Evolutionary conservation across 2,329 filamentous ascomycete species (phyloP), one percentile per base, ranked within the genome.

Genomic region (Colletotrichum liaoningense): DNA sequence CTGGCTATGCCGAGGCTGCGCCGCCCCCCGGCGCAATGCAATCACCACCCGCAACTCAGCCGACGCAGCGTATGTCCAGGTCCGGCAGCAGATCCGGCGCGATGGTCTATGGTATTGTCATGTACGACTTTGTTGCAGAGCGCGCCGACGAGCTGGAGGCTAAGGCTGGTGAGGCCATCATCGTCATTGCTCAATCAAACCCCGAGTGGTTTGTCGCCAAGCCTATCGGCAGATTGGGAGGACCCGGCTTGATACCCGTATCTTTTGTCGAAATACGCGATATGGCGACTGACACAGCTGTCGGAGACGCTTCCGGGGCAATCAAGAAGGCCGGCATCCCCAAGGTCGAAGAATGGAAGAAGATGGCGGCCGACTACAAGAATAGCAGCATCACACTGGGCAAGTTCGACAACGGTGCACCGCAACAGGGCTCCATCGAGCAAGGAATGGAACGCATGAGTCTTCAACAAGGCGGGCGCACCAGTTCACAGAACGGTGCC

Each of bases 131-230:
- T 84, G 91, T 94, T 77, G 97, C 97, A 0, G 96, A 98, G 84
- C 88, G 96, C 70, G 94, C 95, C n/a, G 97, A 99, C 82, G 97
- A 99, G 84, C 85, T 99, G 72, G 95, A 98, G 77, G 97, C 97
- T 62, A 97, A 97, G 83, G 93, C 95, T 59, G 96, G 95, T 71
- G 97, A 99, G 84, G 94, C 95, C 66, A 98, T 99, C 80, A 98
- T 99, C 76, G 95, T 99, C 67, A 98, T 98, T 81, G 97, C 97
- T 57, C 97, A 98, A 83, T 98, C 96, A 7, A 98, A 98, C 79
- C 95, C 96, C 5, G 97, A 99, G 83, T 99, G 97, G 97, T 98
- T 98, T 80, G 96, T 99, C 74, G 97, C 97, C 63, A 99, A 99
- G 84, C 97, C 97, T n/a, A 99, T 99, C 81, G 96, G 95, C 75